Conservation (phyloP, 1,284 basidiomycete species). For the Ustilago xerochloae region DNA sequence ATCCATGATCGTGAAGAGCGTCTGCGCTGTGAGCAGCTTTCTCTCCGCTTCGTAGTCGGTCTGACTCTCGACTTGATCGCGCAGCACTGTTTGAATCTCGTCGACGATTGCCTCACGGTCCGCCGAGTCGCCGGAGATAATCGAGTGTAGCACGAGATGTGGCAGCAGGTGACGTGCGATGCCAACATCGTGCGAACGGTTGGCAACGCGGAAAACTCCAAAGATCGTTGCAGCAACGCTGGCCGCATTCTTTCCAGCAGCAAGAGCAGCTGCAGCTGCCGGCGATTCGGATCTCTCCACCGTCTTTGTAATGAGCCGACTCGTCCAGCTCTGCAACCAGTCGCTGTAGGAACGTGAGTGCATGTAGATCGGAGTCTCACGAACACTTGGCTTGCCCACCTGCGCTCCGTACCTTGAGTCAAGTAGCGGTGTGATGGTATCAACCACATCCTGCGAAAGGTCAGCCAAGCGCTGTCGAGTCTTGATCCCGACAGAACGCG, state of each 20-base stretch:
- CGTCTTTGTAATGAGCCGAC: constrained; percentile 78
- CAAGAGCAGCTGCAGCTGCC: constrained; percentile 11
- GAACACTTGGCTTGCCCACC: constrained; percentile 35
- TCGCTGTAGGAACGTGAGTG: constrained; percentile 85
- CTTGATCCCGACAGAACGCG: constrained; percentile 73
- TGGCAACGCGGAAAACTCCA: constrained; percentile 79
- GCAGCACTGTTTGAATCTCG: constrained; percentile 84
- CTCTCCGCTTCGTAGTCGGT: constrained; percentile 54
- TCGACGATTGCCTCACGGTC: constrained; percentile 74
- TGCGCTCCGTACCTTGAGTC: constrained; percentile 63
- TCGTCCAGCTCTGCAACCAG: constrained; percentile 93
- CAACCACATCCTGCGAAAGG: constrained; percentile 84
- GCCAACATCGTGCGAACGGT: constrained; percentile 87
- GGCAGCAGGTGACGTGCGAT: constrained; percentile 91
- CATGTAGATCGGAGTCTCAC: constrained; percentile 74
- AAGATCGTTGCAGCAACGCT: constrained; percentile 75
- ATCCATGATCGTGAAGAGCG: constrained; percentile 92
- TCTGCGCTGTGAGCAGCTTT: constrained; percentile 74
- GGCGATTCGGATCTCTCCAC: constrained; percentile 23
- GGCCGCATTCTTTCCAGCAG: constrained; percentile 61
- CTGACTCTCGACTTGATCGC: constrained; percentile 78
- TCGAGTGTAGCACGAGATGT: constrained; percentile 86
- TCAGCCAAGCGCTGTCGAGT: constrained; percentile 77
- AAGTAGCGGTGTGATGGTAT: constrained; percentile 84
- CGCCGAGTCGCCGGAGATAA: constrained; percentile 80